phyloP scores from a whole-genome alignment of 495 filamentous ascomycete species.

The Neurospora tetrasperma region DNA sequence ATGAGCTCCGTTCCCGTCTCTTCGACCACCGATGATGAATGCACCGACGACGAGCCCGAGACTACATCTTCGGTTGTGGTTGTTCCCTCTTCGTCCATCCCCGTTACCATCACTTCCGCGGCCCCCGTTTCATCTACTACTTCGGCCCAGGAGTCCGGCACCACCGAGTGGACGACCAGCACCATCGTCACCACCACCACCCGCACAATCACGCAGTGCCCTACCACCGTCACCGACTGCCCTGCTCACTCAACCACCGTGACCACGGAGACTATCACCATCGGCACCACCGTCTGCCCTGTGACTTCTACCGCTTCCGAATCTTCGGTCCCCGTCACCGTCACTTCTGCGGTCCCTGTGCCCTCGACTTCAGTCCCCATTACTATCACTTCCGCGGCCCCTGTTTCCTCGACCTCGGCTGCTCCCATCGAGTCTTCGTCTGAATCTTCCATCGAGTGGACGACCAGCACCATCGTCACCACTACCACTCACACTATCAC shows the following conservation, averaged over 20 bases:
- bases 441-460: constrained; percentile 21
- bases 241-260: constrained; percentile 42
- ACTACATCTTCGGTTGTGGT: not conserved
- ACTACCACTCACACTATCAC: constrained; percentile 49
- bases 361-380: no score
- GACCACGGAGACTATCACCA: constrained; percentile 41
- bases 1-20: not conserved
- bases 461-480: constrained; percentile 47
- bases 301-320: not conserved
- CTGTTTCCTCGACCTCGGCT: not conserved
- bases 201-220: constrained; percentile 47
- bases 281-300: constrained; percentile 47
- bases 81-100: not conserved
- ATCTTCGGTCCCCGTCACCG: not conserved
- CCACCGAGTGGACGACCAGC: constrained; percentile 36
- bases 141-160: not conserved
- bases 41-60: not conserved
- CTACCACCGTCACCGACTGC: constrained; percentile 45
- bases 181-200: constrained; percentile 48
- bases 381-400: constrained; percentile 1
- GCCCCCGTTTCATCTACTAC: not conserved
- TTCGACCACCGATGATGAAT: not conserved
- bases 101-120: constrained; percentile 2
- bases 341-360: not conserved
- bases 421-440: not conserved